Conservation (phyloP, 768 basidiomycete genomes). For the Tricholoma flavovirens region DNA sequence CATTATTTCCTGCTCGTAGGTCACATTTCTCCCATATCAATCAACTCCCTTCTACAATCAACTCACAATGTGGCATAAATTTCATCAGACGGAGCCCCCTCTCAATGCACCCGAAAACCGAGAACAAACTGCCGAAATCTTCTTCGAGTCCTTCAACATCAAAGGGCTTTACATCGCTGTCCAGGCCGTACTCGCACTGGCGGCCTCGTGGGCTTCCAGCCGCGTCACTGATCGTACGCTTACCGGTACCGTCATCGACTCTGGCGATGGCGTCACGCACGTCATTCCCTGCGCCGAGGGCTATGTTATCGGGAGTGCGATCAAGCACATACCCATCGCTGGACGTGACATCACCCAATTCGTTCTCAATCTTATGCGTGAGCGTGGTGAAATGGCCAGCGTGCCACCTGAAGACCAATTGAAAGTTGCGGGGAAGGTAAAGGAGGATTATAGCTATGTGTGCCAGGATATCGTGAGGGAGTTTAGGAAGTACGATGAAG, state of each 20-base stretch:
- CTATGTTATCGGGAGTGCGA: constrained; percentile 97
- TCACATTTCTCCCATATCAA: constrained; percentile 5
- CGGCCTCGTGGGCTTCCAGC: constrained; percentile 94
- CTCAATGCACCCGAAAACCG: constrained; percentile 98
- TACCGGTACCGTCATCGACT: constrained; percentile 97
- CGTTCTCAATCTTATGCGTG: constrained; percentile 91
- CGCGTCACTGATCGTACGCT: constrained; percentile 85
- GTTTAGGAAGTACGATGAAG: constrained; percentile 96
- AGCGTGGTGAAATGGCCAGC: constrained; percentile 85
- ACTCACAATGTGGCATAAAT: neutral
- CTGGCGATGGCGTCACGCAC: constrained; percentile 98
- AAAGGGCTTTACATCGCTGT: constrained; percentile 98
- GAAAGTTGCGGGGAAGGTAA: constrained; percentile 86
- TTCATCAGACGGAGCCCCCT: constrained; percentile 93
- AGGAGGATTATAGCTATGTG: constrained; percentile 97
- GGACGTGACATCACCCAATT: constrained; percentile 97
- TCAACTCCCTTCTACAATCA: neutral
- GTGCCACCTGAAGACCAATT: constrained; percentile 96
- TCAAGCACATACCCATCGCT: constrained; percentile 98
- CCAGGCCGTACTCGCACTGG: constrained; percentile 96
- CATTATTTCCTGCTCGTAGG: constrained; percentile 95
- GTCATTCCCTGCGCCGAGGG: constrained; percentile 96
- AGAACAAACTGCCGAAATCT: constrained; percentile 98
- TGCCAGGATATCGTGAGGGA: constrained; percentile 99
- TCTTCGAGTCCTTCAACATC: constrained; percentile 99